Base-by-base conservation (phyloP, 2,329 filamentous ascomycete genomes). In the Blastomyces parvus region DNA sequence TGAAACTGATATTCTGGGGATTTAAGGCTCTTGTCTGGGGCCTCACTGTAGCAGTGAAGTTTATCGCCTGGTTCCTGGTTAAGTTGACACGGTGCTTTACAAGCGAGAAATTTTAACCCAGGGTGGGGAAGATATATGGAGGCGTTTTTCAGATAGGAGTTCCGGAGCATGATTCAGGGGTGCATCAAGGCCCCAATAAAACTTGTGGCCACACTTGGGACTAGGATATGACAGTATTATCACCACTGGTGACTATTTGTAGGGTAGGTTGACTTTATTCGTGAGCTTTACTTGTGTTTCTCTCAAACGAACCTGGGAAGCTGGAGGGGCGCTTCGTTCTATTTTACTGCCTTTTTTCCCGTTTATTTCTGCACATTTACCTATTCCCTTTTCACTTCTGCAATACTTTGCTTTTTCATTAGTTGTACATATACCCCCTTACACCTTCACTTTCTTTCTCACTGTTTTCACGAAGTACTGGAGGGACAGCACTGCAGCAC, bases 21-120 rank as follows among this genome's bases (percentile, higher is more conserved):
- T 67, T 80, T 63, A 69, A 74, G 62, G 30, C 77, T 33, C 58
- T 78, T 14, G 72, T 80, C 7, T 74, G 72, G 66, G 67, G 68
- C 2, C 65, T 80, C 40, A 76, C 75, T 0, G 65, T 73, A 36
- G 58, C 73, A 25, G 76, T 78, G 7, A 78, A 77, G 63, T 67
- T 77, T 9, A 53, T 79, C 27, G 74, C 74, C 22, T 79, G 77
- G 77, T 13, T 77, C 44, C 63, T 80, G 67, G 74, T 79, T 7
- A 69, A 67, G 61, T 59, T 73, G 27, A 76, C 75, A 9, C 71
- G 75, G 40, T 76, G 74, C 62, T 66, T 77, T 50, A 78, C 76
- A 3, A 76, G 76, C 64, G 73, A 78, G 69, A 77, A 76, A 66
- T 74, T 76, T 65, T 79, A 64, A 72, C n/a, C 22, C n/a, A 13